These are phyloP conservation scores for Calcarisporium arbuscula DNA, from an alignment of 2,329 filamentous ascomycete genomes.

Conservation along the genomic window DNA sequence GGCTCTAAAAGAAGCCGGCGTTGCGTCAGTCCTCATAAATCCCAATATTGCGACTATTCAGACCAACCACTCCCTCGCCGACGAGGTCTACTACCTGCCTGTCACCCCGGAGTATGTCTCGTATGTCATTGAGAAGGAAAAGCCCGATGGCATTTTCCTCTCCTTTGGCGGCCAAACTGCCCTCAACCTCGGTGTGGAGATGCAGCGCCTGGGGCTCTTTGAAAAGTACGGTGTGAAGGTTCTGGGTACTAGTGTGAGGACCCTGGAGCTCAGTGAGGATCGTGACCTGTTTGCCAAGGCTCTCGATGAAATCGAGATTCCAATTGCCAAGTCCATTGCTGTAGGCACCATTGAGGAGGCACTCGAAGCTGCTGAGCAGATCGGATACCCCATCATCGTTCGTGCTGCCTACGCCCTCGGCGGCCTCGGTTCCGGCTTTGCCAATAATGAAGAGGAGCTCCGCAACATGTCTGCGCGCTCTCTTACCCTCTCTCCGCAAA, in stretches of 20 bases:
- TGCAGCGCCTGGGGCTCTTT: constrained; percentile 93
- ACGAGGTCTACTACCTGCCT: constrained; percentile 97
- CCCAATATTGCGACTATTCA: constrained; percentile 98
- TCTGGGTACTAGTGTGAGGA: constrained; percentile 89
- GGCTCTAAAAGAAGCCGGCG: constrained; percentile 90
- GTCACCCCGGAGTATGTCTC: constrained; percentile 97
- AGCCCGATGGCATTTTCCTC: constrained; percentile 93
- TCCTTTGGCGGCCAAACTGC: constrained; percentile 97
- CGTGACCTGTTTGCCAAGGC: constrained; percentile 94
- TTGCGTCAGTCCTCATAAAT: constrained; percentile 89
- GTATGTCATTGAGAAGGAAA: constrained; percentile 94
- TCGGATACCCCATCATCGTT: constrained; percentile 97
- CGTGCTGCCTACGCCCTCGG: constrained; percentile 94
- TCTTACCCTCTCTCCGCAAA: constrained; percentile 88
- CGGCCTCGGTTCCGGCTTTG: constrained; percentile 93
- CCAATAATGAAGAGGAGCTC: constrained; percentile 88
- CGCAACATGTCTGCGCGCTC: constrained; percentile 89
- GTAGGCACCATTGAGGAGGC: constrained; percentile 89
- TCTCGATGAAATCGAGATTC: constrained; percentile 93
- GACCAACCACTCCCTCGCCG: constrained; percentile 90
- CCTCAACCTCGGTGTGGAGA: constrained; percentile 92
- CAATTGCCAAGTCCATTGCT: constrained; percentile 92
- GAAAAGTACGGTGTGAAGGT: constrained; percentile 95
- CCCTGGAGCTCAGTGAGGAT: constrained; percentile 90
- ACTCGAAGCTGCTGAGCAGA: constrained; percentile 73